Evolutionary conservation across 2,329 filamentous ascomycete genomes (phyloP), one percentile per base, ranked within the genome.

Genomic region (Penicillium sp.): DNA sequence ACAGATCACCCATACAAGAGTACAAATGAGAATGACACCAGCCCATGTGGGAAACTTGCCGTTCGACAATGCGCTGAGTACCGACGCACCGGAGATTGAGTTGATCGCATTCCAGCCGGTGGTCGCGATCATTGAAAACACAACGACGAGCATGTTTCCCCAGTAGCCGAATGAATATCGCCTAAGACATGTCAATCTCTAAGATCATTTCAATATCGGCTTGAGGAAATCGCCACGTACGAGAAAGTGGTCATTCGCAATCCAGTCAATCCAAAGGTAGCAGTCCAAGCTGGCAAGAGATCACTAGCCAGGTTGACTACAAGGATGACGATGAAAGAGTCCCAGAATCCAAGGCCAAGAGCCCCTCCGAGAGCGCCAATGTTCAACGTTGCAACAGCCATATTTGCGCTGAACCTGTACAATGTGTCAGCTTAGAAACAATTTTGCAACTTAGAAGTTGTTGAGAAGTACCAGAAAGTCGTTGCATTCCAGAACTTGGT

Each of bases 81-180:
- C n/a, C n/a, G n/a, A n/a, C n/a, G n/a, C n/a, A n/a, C n/a, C n/a
- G n/a, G n/a, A n/a, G n/a, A n/a, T n/a, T n/a, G n/a, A n/a, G n/a
- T n/a, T n/a, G n/a, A n/a, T n/a, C n/a, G n/a, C n/a, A n/a, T n/a
- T n/a, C n/a, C n/a, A n/a, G n/a, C n/a, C n/a, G n/a, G n/a, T n/a
- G n/a, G n/a, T n/a, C n/a, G n/a, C n/a, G n/a, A n/a, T n/a, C n/a
- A n/a, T n/a, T n/a, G n/a, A n/a, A n/a, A n/a, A n/a, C n/a, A n/a
- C n/a, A n/a, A n/a, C n/a, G n/a, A n/a, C n/a, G n/a, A n/a, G n/a
- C 18, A 75, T 62, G 35, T 75, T 76, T 3, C 73, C 73, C 73
- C 73, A 77, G 37, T 75, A 75, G 40, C 73, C 73, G 58, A 76
- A 77, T 3, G 73, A 76, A 58, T 75, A 76, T 36, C 74, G 66